A percentile compares a stretch with the other conserved stretches of the same genome.
phyloP scores from a whole-genome alignment of 176 grass and related monocot genomes.

The Zea mays region DNA sequence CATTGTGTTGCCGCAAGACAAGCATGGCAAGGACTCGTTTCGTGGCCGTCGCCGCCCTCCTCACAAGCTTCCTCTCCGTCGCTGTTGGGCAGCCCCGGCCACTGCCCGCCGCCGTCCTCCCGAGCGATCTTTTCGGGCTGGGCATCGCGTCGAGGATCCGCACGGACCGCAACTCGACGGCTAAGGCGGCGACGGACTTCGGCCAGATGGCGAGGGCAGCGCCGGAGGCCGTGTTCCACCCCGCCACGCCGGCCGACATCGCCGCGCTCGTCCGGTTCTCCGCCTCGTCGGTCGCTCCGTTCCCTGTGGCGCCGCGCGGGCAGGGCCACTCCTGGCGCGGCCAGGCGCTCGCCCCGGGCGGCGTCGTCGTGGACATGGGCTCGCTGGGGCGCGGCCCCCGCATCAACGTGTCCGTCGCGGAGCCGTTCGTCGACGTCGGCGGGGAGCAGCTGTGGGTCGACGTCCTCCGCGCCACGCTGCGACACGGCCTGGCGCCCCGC shows the following conservation, averaged over 20 bases:
- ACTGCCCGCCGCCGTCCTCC: conserved; percentile 16
- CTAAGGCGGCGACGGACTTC: conserved; percentile 49
- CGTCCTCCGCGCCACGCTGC: conserved; percentile 51
- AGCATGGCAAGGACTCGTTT: conserved; percentile 28
- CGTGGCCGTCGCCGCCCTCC: conserved; percentile 2
- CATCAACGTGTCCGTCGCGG: conserved; percentile 35
- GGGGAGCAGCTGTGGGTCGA: conserved; percentile 68
- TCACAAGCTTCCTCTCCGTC: conserved; percentile 27
- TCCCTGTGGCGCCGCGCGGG: conserved; percentile 46
- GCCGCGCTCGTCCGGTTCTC: conserved; percentile 49
- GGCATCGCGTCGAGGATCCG: conserved; percentile 35
- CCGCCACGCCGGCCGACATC: conserved; percentile 39
- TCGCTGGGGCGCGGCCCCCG: conserved; percentile 24
- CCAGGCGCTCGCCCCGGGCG: conserved; percentile 38
- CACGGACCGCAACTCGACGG: conserved; percentile 36
- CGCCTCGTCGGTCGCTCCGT: conserved; percentile 30
- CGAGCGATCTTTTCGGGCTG: conserved; percentile 18
- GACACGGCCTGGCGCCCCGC: conserved; percentile 48
- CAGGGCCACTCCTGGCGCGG: conserved; percentile 52
- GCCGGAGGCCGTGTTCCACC: conserved; percentile 36
- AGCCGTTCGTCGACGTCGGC: conserved; percentile 52
- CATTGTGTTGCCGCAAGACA: background rate
- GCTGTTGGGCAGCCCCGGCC: conserved; percentile 15
- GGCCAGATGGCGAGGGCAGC: conserved; percentile 32
- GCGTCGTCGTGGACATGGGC: conserved; percentile 64